A percentile compares a stretch with the other conserved stretches of the same genome.
Evolutionary conservation across 2,329 filamentous ascomycete genomes (phyloP).

Genomic region (Pestalotiopsis sp.): DNA sequence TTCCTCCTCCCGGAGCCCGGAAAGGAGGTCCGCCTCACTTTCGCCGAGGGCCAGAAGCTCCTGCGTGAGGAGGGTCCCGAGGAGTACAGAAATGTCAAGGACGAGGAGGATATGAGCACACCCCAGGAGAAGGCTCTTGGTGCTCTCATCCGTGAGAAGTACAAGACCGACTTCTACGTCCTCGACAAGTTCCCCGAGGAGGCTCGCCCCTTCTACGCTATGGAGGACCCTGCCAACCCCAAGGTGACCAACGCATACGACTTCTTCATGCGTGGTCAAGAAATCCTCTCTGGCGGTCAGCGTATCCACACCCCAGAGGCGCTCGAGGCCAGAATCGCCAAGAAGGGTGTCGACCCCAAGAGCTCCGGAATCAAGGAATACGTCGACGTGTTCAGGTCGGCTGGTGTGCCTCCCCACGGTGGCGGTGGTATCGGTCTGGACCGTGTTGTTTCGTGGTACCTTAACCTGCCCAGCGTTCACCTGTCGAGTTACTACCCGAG

Average conservation of each 20-base stretch:
- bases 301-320: constrained; percentile 81
- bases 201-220: constrained; percentile 90
- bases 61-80: constrained; percentile 72
- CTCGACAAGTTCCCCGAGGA: constrained; percentile 93
- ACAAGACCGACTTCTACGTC: constrained; percentile 93
- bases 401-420: constrained; percentile 86
- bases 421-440: constrained; percentile 90
- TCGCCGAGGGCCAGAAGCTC: constrained; percentile 76
- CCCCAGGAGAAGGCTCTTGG: constrained; percentile 89
- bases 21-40: constrained; percentile 75
- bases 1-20: constrained; percentile 75
- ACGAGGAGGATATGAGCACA: constrained; percentile 80
- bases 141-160: constrained; percentile 82
- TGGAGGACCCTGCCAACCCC: constrained; percentile 60
- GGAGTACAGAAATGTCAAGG: constrained; percentile 67
- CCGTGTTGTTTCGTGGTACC: constrained; percentile 73
- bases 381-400: constrained; percentile 77
- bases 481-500: constrained; percentile 60
- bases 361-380: constrained; percentile 83
- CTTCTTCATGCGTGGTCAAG: constrained; percentile 84
- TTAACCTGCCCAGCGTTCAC: constrained; percentile 61
- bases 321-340: constrained; percentile 76
- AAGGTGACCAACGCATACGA: constrained; percentile 60
- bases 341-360: constrained; percentile 78
- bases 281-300: constrained; percentile 76